phyloP scores from a whole-genome alignment of 805 yeast species.

The Pichia rugopelliculosa region DNA sequence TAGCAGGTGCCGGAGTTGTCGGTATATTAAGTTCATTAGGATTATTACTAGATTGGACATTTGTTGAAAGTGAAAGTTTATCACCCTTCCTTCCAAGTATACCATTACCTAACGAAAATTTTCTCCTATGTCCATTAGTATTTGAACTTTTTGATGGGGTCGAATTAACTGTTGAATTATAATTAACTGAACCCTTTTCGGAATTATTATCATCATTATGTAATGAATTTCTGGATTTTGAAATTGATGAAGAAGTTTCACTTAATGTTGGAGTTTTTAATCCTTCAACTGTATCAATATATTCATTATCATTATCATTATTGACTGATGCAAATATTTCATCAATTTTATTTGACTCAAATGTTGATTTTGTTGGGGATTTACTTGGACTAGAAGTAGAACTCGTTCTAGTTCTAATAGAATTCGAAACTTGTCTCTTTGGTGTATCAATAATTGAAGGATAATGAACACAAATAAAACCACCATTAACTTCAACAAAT shows the following conservation, averaged over 20 bases:
- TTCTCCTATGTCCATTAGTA: conserved; percentile 43
- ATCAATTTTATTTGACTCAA: conserved; percentile 13
- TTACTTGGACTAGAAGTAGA: conserved; percentile 3
- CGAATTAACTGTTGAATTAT: not conserved
- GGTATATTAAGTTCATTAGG: conserved; percentile 27
- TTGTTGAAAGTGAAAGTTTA: conserved; percentile 28
- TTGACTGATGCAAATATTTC: conserved; percentile 1
- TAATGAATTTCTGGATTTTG: conserved; percentile 17
- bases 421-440: not conserved
- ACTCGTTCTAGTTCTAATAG: not conserved
- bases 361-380: conserved; percentile 7
- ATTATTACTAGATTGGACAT: conserved; percentile 36
- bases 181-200: conserved; percentile 28
- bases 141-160: conserved; percentile 24
- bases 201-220: conserved; percentile 18
- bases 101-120: conserved; percentile 56
- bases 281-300: conserved; percentile 10
- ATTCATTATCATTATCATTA: conserved; percentile 10
- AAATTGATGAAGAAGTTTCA: conserved; percentile 16
- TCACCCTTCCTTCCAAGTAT: conserved; percentile 39
- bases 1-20: conserved; percentile 33
- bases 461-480: conserved; percentile 75
- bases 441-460: conserved; percentile 34
- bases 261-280: conserved; percentile 11
- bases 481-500: conserved; percentile 87